Conservation (phyloP, 2,329 filamentous ascomycete species). For the Hypomyces rosellus region DNA sequence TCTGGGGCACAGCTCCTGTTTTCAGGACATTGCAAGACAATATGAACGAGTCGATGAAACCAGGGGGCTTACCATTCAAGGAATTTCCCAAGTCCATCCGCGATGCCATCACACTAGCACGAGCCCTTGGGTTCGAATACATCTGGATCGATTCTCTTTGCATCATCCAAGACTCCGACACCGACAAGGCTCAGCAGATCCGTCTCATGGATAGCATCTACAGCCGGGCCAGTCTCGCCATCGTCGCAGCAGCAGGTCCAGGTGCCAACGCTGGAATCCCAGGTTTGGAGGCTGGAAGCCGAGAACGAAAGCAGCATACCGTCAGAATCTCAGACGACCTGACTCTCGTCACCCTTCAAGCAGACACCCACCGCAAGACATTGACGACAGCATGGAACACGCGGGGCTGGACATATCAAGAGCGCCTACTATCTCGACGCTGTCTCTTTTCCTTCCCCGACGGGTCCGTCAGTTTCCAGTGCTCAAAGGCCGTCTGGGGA, state of each 20-base stretch:
- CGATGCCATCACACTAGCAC: slow-evolving; percentile 9
- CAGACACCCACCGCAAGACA: slow-evolving; percentile 1
- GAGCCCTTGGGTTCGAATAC: slow-evolving; percentile 8
- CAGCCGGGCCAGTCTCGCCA: slow-evolving; percentile 8
- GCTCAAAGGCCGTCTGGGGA: slow-evolving; percentile 6
- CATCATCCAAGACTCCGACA: slow-evolving; percentile 10
- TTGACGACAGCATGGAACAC: slow-evolving; percentile 3
- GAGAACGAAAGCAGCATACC: slow-evolving; percentile 1
- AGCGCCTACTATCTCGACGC: slow-evolving; percentile 5
- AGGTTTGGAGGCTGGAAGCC: not conserved
- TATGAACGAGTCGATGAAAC: slow-evolving; percentile 1
- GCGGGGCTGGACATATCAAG: slow-evolving; percentile 8
- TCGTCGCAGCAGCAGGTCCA: slow-evolving; percentile 8
- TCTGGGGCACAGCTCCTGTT: slow-evolving; percentile 4
- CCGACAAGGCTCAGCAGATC: slow-evolving; percentile 6
- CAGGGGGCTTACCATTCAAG: not conserved
- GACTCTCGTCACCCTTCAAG: slow-evolving; percentile 2
- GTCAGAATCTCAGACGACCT: not conserved
- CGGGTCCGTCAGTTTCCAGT: slow-evolving; percentile 5
- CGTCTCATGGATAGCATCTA: slow-evolving; percentile 11
- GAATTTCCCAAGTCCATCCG: slow-evolving; percentile 7
- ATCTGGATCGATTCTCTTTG: slow-evolving; percentile 13
- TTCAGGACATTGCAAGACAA: slow-evolving; percentile 6
- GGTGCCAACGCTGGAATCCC: slow-evolving; percentile 6
- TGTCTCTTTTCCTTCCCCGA: slow-evolving; percentile 7